phyloP scores from a whole-genome alignment of 2,329 filamentous ascomycete species.

The Clonostachys chloroleuca region DNA sequence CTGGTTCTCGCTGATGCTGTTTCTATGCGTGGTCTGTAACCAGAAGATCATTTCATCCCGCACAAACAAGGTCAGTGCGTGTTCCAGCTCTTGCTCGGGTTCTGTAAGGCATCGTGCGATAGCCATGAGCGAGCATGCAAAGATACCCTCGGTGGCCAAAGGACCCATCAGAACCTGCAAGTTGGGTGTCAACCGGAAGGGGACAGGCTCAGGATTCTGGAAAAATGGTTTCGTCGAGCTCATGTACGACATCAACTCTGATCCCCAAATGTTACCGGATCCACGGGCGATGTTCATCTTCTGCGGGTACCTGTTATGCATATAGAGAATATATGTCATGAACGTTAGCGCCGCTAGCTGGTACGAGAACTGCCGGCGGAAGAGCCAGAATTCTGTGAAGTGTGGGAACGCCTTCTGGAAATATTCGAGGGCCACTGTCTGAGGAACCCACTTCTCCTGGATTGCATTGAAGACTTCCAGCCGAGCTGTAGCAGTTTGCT shows the following conservation, averaged over 20 bases:
- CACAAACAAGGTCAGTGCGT: slow-evolving; percentile 91
- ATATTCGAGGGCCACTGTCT: slow-evolving; percentile 78
- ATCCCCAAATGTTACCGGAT: slow-evolving; percentile 93
- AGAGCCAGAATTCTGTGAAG: slow-evolving; percentile 95
- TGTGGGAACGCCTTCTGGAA: slow-evolving; percentile 85
- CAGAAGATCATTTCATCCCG: slow-evolving; percentile 98
- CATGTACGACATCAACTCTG: slow-evolving; percentile 89
- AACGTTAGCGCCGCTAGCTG: slow-evolving; percentile 93
- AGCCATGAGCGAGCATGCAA: slow-evolving; percentile 91
- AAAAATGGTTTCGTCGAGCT: slow-evolving; percentile 81
- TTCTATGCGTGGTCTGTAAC: slow-evolving; percentile 77
- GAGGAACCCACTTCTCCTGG: slow-evolving; percentile 88
- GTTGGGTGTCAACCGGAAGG: slow-evolving; percentile 95
- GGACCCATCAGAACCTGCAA: slow-evolving; percentile 95
- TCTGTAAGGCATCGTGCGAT: slow-evolving; percentile 93
- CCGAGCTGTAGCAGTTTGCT: slow-evolving; percentile 68
- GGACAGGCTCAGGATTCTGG: slow-evolving; percentile 91
- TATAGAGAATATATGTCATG: slow-evolving; percentile 98
- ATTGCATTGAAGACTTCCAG: slow-evolving; percentile 94
- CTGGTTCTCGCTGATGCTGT: slow-evolving; percentile 51
- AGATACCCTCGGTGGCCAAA: slow-evolving; percentile 92
- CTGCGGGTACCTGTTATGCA: slow-evolving; percentile 91
- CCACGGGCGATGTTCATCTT: slow-evolving; percentile 89
- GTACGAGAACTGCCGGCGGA: slow-evolving; percentile 95
- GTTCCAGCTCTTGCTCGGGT: slow-evolving; percentile 85